Evolutionary conservation across 768 basidiomycete species (phyloP), one percentile per base, ranked within the genome.

Genomic region (Lentinula guzmanii): DNA sequence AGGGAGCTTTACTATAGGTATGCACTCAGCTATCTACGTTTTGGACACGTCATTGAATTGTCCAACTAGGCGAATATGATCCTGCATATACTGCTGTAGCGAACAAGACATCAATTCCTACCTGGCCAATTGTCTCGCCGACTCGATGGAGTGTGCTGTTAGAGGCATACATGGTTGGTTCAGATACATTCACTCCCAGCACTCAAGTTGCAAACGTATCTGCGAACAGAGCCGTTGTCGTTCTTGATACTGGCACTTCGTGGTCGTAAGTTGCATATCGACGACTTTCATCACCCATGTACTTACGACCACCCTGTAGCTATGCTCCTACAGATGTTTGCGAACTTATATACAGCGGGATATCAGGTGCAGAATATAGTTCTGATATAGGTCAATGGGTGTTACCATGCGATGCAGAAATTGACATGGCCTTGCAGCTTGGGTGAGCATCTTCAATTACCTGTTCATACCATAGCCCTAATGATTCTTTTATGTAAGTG

Each of bases 161-260:
- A 60, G 92, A 93, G 60, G 86, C 86, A 16, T 71, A 92, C 62
- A 80, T 90, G 58, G 76, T 90, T 13, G 85, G 85, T 39, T 73
- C 75, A 37, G 77, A 77, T 35, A 77, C 80, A 18, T 70, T 80
- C 33, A 68, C 78, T 13, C 83, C 90, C 10, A 80, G 79, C 3
- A 86, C 82, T 24, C 74, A 70, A 6, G 83, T 92, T 31, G 48
- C 70, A 4, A 77, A 75, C 34, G 91, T 82, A 1, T 89, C 91
- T 5, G 74, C 76, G 35, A 85, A 86, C 65, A 86, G 86, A 66
- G 90, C 89, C 5, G 90, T 93, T 52, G 82, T 84, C 24, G 75
- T 91, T 35, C 79, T 94, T 58, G 92, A 94, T 70, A 92, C 83
- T 62, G 92, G 92, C 5, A 87, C 92, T 3, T 91, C 91, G 2